These are phyloP conservation scores for Combretum micranthum DNA, from an alignment of 345 rosid species.

Conservation along the genomic window DNA sequence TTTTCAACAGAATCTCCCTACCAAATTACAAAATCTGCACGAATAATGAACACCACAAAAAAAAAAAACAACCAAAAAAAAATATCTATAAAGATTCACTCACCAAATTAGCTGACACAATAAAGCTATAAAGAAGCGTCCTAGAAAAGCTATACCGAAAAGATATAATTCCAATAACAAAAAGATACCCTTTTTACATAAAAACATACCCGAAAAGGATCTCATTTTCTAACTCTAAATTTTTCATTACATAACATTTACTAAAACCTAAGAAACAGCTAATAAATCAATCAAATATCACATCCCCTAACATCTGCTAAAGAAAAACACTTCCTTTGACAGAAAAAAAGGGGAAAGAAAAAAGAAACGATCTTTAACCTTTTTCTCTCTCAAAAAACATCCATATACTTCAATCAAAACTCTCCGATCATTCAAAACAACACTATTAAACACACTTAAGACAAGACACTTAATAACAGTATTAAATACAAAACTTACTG, in stretches of 20 bases:
- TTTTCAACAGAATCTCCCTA: not conserved
- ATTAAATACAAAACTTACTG: conserved; percentile 1
- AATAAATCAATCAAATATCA: not conserved
- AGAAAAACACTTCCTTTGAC: too few relatives aligned
- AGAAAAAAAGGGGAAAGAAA: too few relatives aligned
- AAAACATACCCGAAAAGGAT: not conserved
- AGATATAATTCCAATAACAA: not conserved
- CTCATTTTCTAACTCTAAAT: not conserved
- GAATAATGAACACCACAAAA: not conserved
- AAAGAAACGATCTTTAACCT: too few relatives aligned
- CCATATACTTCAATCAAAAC: too few relatives aligned
- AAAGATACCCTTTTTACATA: too few relatives aligned
- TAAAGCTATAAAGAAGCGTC: too few relatives aligned
- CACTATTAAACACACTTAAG: not conserved
- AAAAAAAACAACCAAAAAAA: not conserved
- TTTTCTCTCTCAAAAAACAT: too few relatives aligned
- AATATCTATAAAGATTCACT: not conserved
- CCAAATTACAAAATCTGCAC: too few relatives aligned
- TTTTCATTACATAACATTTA: not conserved
- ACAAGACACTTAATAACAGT: not conserved
- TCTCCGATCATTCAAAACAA: not conserved
- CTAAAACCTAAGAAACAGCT: not conserved
- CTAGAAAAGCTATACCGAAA: not conserved
- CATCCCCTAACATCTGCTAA: too few relatives aligned
- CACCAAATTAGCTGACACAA: not conserved